These are phyloP conservation scores for Hanseniaspora hatyaiensis DNA, from an alignment of 805 yeast species.

Conservation along the genomic window DNA sequence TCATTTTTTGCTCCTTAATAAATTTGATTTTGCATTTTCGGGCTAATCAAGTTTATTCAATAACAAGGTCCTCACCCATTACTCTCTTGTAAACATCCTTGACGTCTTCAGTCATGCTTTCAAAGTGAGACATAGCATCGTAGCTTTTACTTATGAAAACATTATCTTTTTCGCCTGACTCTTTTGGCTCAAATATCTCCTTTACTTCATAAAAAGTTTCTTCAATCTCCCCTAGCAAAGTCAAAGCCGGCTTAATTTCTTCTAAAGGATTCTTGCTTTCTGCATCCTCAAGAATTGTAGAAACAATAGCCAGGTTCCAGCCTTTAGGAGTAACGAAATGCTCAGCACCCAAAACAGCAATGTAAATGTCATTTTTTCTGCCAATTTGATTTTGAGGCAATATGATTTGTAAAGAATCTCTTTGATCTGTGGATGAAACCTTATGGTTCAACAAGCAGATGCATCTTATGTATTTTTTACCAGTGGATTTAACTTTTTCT, in stretches of 20 bases:
- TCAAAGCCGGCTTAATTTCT: slow-evolving; percentile 89
- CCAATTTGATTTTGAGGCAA: slow-evolving; percentile 93
- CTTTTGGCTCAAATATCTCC: slow-evolving; percentile 75
- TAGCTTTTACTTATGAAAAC: slow-evolving; percentile 79
- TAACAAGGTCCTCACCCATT: slow-evolving; percentile 78
- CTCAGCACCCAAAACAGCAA: slow-evolving; percentile 77
- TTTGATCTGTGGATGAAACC: slow-evolving; percentile 64
- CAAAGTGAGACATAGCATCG: slow-evolving; percentile 92
- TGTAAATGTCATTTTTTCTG: slow-evolving; percentile 86
- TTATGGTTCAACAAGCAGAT: slow-evolving; percentile 85
- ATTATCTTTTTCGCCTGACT: slow-evolving; percentile 69
- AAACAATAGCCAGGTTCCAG: slow-evolving; percentile 81
- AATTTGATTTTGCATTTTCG: too few relatives aligned
- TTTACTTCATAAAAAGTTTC: slow-evolving; percentile 92
- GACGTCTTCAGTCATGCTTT: slow-evolving; percentile 90
- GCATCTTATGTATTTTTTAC: slow-evolving; percentile 32
- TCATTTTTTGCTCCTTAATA: too few relatives aligned
- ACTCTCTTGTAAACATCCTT: slow-evolving; percentile 86
- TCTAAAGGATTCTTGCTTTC: slow-evolving; percentile 52
- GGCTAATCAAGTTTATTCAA: slow-evolving; percentile 37
- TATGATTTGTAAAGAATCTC: slow-evolving; percentile 85
- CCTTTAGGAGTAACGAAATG: slow-evolving; percentile 87
- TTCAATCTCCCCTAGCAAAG: slow-evolving; percentile 62
- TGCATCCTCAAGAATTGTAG: slow-evolving; percentile 88
- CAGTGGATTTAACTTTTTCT: slow-evolving; percentile 32